A percentile compares a stretch with the other conserved stretches of the same genome.
Conservation (phyloP, 805 yeast genomes). For the Candida maltosa region DNA sequence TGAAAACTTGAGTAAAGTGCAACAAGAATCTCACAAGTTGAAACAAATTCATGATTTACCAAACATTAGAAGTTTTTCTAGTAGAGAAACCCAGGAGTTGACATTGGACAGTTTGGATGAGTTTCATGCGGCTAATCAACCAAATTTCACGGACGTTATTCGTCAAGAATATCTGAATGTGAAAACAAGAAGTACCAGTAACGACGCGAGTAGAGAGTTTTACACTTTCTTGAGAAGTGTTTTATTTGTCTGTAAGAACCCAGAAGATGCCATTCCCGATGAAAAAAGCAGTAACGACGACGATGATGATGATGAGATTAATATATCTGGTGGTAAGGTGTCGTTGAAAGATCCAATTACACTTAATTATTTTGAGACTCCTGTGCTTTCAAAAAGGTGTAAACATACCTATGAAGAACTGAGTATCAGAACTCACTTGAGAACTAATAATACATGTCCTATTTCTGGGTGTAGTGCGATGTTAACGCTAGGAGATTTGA, state of each 20-base stretch:
- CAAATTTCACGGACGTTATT: conserved; percentile 17
- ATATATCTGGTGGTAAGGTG: conserved; percentile 68
- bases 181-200: neutral
- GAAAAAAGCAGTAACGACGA: no score
- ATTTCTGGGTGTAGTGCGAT: conserved; percentile 48
- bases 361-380: conserved; percentile 45
- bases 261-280: conserved; percentile 60
- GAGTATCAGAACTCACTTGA: conserved; percentile 32
- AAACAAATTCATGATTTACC: neutral
- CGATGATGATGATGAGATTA: conserved; percentile 58
- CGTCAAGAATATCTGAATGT: conserved; percentile 5
- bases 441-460: conserved; percentile 47
- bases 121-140: conserved; percentile 11
- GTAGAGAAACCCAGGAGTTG: conserved; percentile 18
- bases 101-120: conserved; percentile 18
- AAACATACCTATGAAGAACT: conserved; percentile 58
- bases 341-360: conserved; percentile 69
- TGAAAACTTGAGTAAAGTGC: conserved; percentile 12
- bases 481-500: conserved; percentile 33
- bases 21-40: conserved; percentile 11
- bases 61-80: neutral
- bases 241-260: conserved; percentile 50
- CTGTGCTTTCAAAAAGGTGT: conserved; percentile 56
- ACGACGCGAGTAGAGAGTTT: conserved; percentile 1
- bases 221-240: conserved; percentile 4